These are phyloP conservation scores for Solanum habrochaites DNA, from an alignment of 257 asterid species.

Conservation along the genomic window DNA sequence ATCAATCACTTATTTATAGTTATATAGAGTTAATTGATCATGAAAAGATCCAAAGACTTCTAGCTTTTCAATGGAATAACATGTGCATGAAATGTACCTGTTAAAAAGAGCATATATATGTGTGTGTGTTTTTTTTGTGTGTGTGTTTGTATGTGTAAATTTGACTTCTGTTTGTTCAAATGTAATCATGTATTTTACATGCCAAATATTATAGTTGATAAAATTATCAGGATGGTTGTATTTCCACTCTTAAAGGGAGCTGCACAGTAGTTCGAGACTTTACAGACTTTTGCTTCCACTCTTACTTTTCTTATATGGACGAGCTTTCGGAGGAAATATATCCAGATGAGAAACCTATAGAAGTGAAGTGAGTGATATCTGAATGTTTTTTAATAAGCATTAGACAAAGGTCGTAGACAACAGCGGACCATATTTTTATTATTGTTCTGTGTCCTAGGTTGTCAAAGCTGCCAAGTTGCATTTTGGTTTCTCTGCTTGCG, in stretches of 20 bases:
- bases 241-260: conserved; percentile 52
- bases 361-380: conserved; percentile 45
- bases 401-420: not conserved
- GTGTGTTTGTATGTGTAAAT: not conserved
- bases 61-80: not conserved
- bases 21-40: not conserved
- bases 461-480: conserved; percentile 51
- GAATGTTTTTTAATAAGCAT: not conserved
- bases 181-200: not conserved
- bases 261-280: conserved; percentile 67
- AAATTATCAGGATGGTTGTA: conserved; percentile 64
- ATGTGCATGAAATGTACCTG: too few relatives aligned
- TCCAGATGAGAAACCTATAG: conserved; percentile 50
- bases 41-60: not conserved
- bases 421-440: not conserved
- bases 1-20: not conserved
- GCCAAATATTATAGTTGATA: conserved; percentile 1
- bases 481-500: conserved; percentile 52
- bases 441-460: conserved; percentile 21
- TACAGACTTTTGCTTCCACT: conserved; percentile 86
- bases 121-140: not conserved
- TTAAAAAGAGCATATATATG: not conserved
- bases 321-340: conserved; percentile 53
- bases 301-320: conserved; percentile 89
- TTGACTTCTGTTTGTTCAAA: not conserved